Conservation (phyloP, 2,329 filamentous ascomycete genomes). For the Fusarium falciforme region DNA sequence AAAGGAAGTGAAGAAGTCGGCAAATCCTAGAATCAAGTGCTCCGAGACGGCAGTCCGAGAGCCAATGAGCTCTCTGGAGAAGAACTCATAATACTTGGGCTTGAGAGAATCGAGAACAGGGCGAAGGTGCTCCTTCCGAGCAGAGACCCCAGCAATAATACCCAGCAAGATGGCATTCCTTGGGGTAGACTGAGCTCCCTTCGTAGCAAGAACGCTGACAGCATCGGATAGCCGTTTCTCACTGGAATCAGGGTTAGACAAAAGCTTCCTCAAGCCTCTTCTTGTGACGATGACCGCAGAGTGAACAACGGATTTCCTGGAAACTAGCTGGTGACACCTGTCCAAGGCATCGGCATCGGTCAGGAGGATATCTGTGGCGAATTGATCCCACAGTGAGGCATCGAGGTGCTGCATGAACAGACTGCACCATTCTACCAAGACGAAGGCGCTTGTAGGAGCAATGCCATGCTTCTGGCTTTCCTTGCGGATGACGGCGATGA, state of each 20-base stretch:
- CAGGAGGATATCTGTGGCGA: slow-evolving; percentile 73
- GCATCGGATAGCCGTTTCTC: slow-evolving; percentile 71
- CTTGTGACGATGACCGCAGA: slow-evolving; percentile 83
- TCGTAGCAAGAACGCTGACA: slow-evolving; percentile 75
- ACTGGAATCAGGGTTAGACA: slow-evolving; percentile 67
- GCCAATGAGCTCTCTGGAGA: slow-evolving; percentile 84
- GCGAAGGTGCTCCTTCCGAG: slow-evolving; percentile 74
- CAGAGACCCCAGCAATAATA: slow-evolving; percentile 86
- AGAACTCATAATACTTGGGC: slow-evolving; percentile 82
- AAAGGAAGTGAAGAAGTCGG: slow-evolving; percentile 86
- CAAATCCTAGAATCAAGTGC: slow-evolving; percentile 78
- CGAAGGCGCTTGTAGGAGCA: slow-evolving; percentile 84
- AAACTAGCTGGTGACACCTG: slow-evolving; percentile 75
- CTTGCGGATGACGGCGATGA: slow-evolving; percentile 74
- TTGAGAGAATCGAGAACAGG: slow-evolving; percentile 73
- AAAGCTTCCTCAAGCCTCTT: slow-evolving; percentile 80
- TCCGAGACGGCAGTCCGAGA: slow-evolving; percentile 77
- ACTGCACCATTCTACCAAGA: slow-evolving; percentile 90
- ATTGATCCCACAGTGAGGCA: slow-evolving; percentile 71
- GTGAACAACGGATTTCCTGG: slow-evolving; percentile 73
- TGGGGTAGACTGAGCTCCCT: slow-evolving; percentile 70
- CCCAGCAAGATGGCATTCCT: slow-evolving; percentile 84
- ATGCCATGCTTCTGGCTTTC: slow-evolving; percentile 84
- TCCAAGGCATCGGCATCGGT: slow-evolving; percentile 81
- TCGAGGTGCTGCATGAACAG: slow-evolving; percentile 79